Evolutionary conservation across 768 basidiomycete genomes (phyloP).

Genomic region (Podaxis rugospora): DNA sequence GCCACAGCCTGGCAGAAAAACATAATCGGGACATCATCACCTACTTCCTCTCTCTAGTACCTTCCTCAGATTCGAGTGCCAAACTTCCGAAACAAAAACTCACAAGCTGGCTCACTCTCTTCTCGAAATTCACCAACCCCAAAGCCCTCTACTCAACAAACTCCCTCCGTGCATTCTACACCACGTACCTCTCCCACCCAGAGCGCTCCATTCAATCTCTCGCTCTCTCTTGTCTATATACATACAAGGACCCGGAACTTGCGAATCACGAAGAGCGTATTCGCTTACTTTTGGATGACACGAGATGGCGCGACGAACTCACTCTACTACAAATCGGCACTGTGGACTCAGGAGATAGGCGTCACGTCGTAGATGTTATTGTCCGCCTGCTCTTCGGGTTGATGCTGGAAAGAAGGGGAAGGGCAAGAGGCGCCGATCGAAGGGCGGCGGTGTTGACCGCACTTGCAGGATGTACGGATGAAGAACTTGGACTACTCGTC

Average conservation of each 20-base stretch:
- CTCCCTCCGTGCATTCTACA: slow-evolving; percentile 61
- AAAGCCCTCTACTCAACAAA: slow-evolving; percentile 76
- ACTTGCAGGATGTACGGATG: slow-evolving; percentile 63
- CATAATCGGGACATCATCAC: slow-evolving; percentile 88
- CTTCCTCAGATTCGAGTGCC: slow-evolving; percentile 17
- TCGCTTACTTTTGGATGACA: slow-evolving; percentile 72
- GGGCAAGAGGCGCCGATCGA: slow-evolving; percentile 61
- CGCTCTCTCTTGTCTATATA: slow-evolving; percentile 74
- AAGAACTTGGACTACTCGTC: slow-evolving; percentile 73
- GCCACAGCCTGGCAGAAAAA: slow-evolving; percentile 72
- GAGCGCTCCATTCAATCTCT: slow-evolving; percentile 73
- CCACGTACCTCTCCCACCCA: slow-evolving; percentile 76
- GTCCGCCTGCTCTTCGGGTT: slow-evolving; percentile 82
- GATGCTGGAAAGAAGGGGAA: slow-evolving; percentile 78
- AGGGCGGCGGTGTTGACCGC: slow-evolving; percentile 72
- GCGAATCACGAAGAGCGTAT: slow-evolving; percentile 60
- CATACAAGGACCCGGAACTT: slow-evolving; percentile 70
- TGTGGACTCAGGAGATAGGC: slow-evolving; percentile 51
- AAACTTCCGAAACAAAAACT: slow-evolving; percentile 60
- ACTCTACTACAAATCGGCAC: slow-evolving; percentile 61
- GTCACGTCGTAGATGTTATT: slow-evolving; percentile 62
- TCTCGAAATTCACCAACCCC: slow-evolving; percentile 91
- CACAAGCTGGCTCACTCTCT: slow-evolving; percentile 73
- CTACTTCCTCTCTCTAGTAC: slow-evolving; percentile 59
- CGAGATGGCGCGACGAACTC: slow-evolving; percentile 86